Conservation (phyloP, 805 yeast genomes). For the Zygoascus bituminiphila region DNA sequence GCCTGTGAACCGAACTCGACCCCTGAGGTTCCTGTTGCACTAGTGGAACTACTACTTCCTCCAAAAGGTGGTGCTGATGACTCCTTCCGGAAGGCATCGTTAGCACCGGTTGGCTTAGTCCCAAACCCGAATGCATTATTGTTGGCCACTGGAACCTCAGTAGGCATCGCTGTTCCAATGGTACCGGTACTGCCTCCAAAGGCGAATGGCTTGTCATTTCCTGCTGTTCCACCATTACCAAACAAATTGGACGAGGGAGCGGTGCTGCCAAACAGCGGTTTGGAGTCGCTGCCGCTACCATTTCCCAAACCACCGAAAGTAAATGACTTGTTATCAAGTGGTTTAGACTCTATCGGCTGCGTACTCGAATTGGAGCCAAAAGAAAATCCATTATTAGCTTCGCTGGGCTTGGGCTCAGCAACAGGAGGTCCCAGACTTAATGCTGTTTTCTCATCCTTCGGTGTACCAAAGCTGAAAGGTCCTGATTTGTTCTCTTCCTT, state of each 20-base stretch:
- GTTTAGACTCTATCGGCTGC: neutral
- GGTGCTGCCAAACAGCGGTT: neutral
- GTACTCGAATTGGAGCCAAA: neutral
- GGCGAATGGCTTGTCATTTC: neutral
- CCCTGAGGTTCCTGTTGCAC: neutral
- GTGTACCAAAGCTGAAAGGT: neutral
- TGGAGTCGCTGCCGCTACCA: neutral
- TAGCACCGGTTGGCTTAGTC: neutral
- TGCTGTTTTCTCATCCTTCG: neutral
- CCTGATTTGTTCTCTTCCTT: neutral
- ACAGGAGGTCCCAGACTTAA: neutral
- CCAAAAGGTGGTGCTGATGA: neutral
- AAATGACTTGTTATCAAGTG: neutral
- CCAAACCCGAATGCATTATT: neutral
- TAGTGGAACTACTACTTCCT: neutral
- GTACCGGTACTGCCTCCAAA: neutral
- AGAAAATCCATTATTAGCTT: neutral
- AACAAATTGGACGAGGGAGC: neutral
- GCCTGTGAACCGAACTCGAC: too few species aligned
- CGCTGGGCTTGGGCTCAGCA: neutral
- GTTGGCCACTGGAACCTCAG: neutral
- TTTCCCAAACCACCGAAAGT: neutral
- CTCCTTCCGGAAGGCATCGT: neutral
- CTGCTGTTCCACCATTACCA: neutral
- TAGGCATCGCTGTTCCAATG: neutral